A percentile compares a stretch with the other conserved stretches of the same genome.
Conservation (phyloP, 1,284 basidiomycete species). For the Cryptococcus sp. region DNA sequence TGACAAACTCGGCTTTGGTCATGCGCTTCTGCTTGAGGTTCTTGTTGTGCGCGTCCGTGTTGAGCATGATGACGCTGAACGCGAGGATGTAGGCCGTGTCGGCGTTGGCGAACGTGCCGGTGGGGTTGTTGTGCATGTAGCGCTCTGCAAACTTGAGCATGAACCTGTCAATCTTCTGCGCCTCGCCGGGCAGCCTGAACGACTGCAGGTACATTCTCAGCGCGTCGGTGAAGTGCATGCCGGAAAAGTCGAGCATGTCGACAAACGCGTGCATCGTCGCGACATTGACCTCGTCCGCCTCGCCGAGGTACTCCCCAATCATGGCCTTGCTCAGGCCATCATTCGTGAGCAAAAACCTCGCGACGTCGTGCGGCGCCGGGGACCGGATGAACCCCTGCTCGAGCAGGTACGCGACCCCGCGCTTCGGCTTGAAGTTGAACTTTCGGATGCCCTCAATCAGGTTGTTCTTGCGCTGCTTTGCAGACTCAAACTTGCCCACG, state of each 20-base stretch:
- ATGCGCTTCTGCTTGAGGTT: constrained; percentile 84
- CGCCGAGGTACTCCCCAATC: constrained; percentile 97
- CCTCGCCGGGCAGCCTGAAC: constrained; percentile 90
- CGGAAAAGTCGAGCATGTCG: constrained; percentile 80
- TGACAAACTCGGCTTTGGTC: constrained; percentile 83
- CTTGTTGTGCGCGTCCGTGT: constrained; percentile 92
- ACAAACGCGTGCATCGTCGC: constrained; percentile 96
- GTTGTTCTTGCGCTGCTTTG: constrained; percentile 95
- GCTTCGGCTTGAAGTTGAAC: constrained; percentile 98
- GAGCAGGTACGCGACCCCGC: constrained; percentile 85
- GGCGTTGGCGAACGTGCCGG: constrained; percentile 71
- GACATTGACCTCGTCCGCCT: constrained; percentile 82
- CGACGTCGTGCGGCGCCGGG: constrained; percentile 73
- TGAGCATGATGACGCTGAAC: constrained; percentile 89
- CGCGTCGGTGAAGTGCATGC: constrained; percentile 78
- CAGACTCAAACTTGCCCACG: constrained; percentile 88
- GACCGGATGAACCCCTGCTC: constrained; percentile 85
- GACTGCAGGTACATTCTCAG: constrained; percentile 83
- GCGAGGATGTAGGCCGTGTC: constrained; percentile 91
- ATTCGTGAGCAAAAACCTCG: constrained; percentile 78
- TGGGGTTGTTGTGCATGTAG: constrained; percentile 80
- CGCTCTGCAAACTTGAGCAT: constrained; percentile 97
- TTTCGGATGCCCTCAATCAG: constrained; percentile 93
- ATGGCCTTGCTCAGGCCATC: constrained; percentile 93
- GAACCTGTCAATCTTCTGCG: constrained; percentile 97